Percentiles rank a stretch among this genome's conserved stretches.
These are phyloP conservation scores for Pythium folliculosum DNA, from an alignment of 352 stramenopile genomes.

Conservation along the genomic window DNA sequence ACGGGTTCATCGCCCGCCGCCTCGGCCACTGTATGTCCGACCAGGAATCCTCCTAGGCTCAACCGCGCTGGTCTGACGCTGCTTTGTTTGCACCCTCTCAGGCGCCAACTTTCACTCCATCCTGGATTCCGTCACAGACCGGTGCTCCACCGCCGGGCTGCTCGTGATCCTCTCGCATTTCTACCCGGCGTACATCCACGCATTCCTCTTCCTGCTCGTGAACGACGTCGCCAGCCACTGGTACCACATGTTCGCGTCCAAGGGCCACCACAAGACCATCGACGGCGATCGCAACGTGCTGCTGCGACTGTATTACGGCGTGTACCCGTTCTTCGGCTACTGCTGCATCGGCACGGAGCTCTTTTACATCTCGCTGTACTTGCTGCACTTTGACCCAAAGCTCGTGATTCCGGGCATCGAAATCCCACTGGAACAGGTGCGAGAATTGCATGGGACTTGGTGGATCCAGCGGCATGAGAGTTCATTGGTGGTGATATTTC, in stretches of 20 bases:
- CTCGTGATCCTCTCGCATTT: slow-evolving; percentile 93
- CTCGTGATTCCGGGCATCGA: slow-evolving; percentile 53
- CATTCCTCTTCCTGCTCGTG: slow-evolving; percentile 91
- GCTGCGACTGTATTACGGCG: slow-evolving; percentile 93
- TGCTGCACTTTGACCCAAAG: slow-evolving; percentile 81
- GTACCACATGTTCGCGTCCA: slow-evolving; percentile 97
- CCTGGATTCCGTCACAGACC: slow-evolving; percentile 98
- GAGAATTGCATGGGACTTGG: no score
- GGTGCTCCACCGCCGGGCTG: slow-evolving; percentile 94
- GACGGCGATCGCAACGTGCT: slow-evolving; percentile 92
- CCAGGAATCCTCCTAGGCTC: not conserved
- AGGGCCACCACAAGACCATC: slow-evolving; percentile 95
- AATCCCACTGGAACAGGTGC: slow-evolving; percentile 59
- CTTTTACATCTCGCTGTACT: slow-evolving; percentile 92
- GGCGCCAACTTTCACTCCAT: slow-evolving; percentile 93
- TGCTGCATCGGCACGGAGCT: slow-evolving; percentile 92
- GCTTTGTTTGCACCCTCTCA: slow-evolving; percentile 13
- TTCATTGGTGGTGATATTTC: slow-evolving; percentile 2
- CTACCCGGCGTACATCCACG: slow-evolving; percentile 81
- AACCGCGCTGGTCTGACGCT: not conserved
- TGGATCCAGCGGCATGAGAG: no score
- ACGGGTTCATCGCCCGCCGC: slow-evolving; percentile 95
- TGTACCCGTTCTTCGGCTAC: slow-evolving; percentile 92
- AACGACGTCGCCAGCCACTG: slow-evolving; percentile 98
- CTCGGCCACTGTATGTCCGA: slow-evolving; percentile 91